A percentile compares a stretch with the other conserved stretches of the same genome.
phyloP scores from a whole-genome alignment of 2,329 filamentous ascomycete genomes.

The Aureobasidium namibiae region DNA sequence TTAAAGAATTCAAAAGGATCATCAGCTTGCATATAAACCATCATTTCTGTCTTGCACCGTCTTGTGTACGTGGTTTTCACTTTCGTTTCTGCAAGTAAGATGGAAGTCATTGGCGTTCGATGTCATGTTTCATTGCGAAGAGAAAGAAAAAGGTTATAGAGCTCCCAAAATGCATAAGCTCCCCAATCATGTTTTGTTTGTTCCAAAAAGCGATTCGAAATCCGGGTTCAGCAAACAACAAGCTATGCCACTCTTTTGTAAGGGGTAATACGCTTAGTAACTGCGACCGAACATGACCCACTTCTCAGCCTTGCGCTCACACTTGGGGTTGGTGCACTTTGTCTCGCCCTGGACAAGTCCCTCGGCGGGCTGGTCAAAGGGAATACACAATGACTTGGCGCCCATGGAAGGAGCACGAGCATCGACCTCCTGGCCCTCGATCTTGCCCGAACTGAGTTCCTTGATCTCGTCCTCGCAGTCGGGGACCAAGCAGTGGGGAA shows the following conservation, averaged over 20 bases:
- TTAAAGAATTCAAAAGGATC: not conserved
- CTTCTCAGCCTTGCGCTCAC: constrained; percentile 63
- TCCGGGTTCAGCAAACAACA: too few species aligned
- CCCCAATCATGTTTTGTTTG: not conserved
- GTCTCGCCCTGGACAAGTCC: constrained; percentile 66
- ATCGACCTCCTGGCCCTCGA: constrained; percentile 58
- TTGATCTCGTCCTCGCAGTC: constrained; percentile 94
- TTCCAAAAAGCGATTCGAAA: not conserved
- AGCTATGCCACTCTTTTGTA: too few species aligned
- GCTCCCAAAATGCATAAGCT: not conserved
- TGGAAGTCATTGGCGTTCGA: not conserved
- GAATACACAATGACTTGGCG: constrained; percentile 68
- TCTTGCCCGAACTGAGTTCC: constrained; percentile 74
- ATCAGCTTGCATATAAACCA: not conserved
- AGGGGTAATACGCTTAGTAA: constrained; percentile 30
- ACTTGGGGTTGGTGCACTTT: constrained; percentile 88
- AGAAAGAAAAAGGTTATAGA: not conserved
- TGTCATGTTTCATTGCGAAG: constrained; percentile 3
- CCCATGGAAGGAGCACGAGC: constrained; percentile 66
- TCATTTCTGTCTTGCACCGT: not conserved
- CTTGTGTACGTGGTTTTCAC: not conserved
- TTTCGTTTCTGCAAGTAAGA: not conserved
- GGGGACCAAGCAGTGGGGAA: constrained; percentile 77
- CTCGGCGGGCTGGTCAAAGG: constrained; percentile 78
- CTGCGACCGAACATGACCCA: constrained; percentile 84